Base-by-base conservation (phyloP, 2,329 filamentous ascomycete genomes). In the Phoma sp. region DNA sequence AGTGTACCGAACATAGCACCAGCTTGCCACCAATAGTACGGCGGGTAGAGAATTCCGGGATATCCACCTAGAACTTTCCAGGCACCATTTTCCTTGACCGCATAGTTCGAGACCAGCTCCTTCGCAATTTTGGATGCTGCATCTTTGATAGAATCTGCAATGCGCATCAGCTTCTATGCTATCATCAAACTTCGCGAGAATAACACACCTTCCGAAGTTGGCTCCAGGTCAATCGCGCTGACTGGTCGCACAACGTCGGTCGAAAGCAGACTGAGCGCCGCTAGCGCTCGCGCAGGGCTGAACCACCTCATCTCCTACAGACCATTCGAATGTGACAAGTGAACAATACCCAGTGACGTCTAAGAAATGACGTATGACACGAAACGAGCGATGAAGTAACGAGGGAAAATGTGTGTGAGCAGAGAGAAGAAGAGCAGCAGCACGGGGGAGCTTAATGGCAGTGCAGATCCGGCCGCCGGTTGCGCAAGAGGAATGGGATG, bases 1-100 rank as follows among this genome's bases (percentile, higher is more conserved):
- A 95, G 78, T 2, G 88, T 80, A 54, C 82, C 83, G 66, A 84
- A 84, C 79, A 93, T 86, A 52, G 89, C 89, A 47, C 89, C 89
- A 9, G 81, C 88, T 75, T 89, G 88, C 90, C 86, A 92, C 82
- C 81, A 84, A 69, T 82, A 83, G 61, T 83, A 82, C 14, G 83
- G 83, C 63, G 23, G 80, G 77, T 46, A 85, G 57, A 68, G 18
- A 14, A 71, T 54, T 45, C 65, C 63, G 8, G 64, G 79, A 35
- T 81, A 82, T 1, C 81, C 79, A 18, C 78, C 75, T 14, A 64
- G 55, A 13, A 65, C 57, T 39, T 62, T 58, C 7, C 58, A 38
- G 55, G 82, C 78, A 29, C 79, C 80, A n/a, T 79, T 75, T 27
- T 75, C 65, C 47, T 80, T 78, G 24, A 77, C 78, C 0, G 78